A percentile compares a stretch with the other conserved stretches of the same genome.
Evolutionary conservation across 2,329 filamentous ascomycete species (phyloP).

Genomic region (Alternaria viburni): DNA sequence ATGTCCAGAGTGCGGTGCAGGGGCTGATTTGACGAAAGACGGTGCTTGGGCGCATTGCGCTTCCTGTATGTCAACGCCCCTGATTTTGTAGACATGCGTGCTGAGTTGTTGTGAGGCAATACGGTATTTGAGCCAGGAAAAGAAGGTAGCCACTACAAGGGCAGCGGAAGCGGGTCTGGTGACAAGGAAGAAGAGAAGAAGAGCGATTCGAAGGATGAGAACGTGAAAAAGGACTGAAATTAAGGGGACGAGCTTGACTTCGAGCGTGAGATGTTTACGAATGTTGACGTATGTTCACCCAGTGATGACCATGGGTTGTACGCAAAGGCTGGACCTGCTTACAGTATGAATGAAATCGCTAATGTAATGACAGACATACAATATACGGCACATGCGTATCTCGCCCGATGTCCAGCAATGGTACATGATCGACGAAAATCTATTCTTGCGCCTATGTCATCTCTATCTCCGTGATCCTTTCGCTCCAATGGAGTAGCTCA

Average conservation of each 20-base stretch:
- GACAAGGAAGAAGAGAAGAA: constrained; percentile 34
- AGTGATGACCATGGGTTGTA: background rate
- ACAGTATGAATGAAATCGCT: background rate
- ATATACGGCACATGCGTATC: background rate
- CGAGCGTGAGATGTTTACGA: background rate
- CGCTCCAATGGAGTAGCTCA: background rate
- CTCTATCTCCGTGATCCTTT: background rate
- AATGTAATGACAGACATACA: background rate
- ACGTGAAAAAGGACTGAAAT: constrained; percentile 2
- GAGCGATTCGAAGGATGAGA: constrained; percentile 16
- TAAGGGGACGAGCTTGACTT: background rate
- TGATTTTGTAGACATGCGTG: background rate
- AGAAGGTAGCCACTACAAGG: constrained; percentile 32
- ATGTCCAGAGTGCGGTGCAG: constrained; percentile 39
- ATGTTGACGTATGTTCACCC: background rate
- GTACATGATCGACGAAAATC: background rate
- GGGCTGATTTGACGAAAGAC: constrained; percentile 38
- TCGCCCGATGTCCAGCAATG: background rate
- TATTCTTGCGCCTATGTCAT: background rate
- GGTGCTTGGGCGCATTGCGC: constrained; percentile 39
- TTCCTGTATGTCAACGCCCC: constrained; percentile 25
- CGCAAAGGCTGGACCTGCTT: background rate
- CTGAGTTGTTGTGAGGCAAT: constrained; percentile 11
- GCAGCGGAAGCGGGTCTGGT: constrained; percentile 32
- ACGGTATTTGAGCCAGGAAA: constrained; percentile 39